Conservation (phyloP, 176 grass and related monocot species). For the Zizania latifolia region DNA sequence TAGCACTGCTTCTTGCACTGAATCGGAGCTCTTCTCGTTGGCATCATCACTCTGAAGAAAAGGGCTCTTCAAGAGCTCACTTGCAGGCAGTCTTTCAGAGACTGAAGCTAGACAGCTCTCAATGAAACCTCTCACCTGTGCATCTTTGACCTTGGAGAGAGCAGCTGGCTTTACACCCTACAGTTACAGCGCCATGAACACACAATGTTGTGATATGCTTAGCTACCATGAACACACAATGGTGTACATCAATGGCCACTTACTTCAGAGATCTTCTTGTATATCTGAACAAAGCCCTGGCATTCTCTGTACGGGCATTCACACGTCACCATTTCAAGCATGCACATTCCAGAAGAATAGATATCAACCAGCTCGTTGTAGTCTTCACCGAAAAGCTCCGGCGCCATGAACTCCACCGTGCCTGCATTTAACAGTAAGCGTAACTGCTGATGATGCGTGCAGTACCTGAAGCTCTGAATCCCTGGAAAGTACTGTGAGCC, state of each 20-base stretch:
- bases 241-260: background rate
- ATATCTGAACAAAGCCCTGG: constrained; percentile 38
- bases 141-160: constrained; percentile 49
- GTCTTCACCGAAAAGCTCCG: constrained; percentile 44
- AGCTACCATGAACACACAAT: background rate
- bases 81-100: constrained; percentile 21
- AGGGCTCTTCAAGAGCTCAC: constrained; percentile 37
- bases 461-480: background rate
- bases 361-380: constrained; percentile 57
- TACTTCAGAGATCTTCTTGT: constrained; percentile 53
- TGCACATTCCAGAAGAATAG: constrained; percentile 63
- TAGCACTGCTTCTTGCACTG: background rate
- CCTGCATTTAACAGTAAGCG: constrained; percentile 11
- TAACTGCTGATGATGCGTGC: background rate
- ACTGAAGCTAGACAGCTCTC: constrained; percentile 44
- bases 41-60: constrained; percentile 33
- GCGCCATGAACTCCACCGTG: constrained; percentile 60
- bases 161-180: constrained; percentile 48
- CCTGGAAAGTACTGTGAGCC: background rate
- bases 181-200: background rate
- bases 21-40: background rate
- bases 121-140: constrained; percentile 41
- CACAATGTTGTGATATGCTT: background rate
- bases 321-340: constrained; percentile 59
- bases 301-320: constrained; percentile 60